Evolutionary conservation across 2,329 filamentous ascomycete genomes (phyloP).

Genomic region (Elsinoe arachidis): DNA sequence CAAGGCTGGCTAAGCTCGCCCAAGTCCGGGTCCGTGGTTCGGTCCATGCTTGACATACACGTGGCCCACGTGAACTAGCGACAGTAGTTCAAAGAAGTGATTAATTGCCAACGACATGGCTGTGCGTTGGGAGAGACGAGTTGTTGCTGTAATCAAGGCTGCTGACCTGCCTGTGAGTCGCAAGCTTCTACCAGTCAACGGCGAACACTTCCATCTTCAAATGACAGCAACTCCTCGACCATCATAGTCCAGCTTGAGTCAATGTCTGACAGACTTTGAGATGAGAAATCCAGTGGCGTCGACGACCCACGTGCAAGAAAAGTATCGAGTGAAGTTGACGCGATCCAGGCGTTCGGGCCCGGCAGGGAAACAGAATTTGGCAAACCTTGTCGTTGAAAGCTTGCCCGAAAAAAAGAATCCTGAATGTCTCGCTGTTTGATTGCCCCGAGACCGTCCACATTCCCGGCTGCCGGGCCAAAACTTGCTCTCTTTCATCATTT

Average conservation of each 20-base stretch:
- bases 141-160: not conserved
- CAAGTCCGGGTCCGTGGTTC: not conserved
- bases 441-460: not conserved
- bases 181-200: not conserved
- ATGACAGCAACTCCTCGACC: no score
- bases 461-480: not conserved
- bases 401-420: not conserved
- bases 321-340: not conserved
- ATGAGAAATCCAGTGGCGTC: not conserved
- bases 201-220: no score
- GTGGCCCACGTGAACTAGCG: not conserved
- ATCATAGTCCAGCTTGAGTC: not conserved
- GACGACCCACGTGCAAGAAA: not conserved
- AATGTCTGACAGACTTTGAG: not conserved
- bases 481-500: not conserved
- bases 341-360: not conserved
- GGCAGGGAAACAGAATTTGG: not conserved
- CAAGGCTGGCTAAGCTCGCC: not conserved
- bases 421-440: not conserved
- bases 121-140: no score
- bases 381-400: constrained; percentile 1
- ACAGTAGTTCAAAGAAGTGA: not conserved
- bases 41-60: not conserved
- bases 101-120: not conserved
- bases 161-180: not conserved